Evolutionary conservation across 139 green algal species (phyloP), one percentile per base, ranked within the genome.

Genomic region (Mesostigma viride): DNA sequence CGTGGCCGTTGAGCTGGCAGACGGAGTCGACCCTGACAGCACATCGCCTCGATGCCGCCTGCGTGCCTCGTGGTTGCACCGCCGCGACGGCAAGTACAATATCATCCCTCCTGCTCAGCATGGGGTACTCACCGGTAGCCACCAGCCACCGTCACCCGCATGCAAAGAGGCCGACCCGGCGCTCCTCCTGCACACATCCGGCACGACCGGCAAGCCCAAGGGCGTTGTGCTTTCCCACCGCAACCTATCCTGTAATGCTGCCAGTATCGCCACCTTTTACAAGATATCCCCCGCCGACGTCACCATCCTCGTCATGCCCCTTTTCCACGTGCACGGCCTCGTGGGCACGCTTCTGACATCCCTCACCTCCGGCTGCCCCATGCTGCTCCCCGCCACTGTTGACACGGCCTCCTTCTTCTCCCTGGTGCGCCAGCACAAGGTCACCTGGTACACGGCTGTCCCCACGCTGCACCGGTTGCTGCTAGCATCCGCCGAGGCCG

Each of bases 271-370:
- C 4, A 62, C 48, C 51, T 94, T 88, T 1, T 94, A 94, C 67
- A 83, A 92, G 64, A 76, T 94, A 2, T 57, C 24, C 0, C 46
- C 77, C 1, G 35, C 44, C 0, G 87, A 94, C 80, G 40, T 70
- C 30, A 86, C 79, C 0, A 73, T 88, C 57, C 68, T 89, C 3
- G 71, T 77, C 22, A 93, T 94, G 87, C 89, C 89, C 0, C 80
- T 95, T 0, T 95, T 95, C 80, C 89, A 95, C 79, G 87, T 95
- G 58, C 86, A 93, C 62, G 89, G 89, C 17, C 76, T 95, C 22
- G 90, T 94, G 78, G 82, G 79, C 46, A 83, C 82, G 26, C 74
- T 92, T 53, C 71, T 95, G 48, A 70, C 88, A 0, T 79, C 86
- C 3, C 73, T 95, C 51, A 65, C 82, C 0, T 76, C 87, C 0